Percentiles rank a stretch among this genome's conserved stretches.
phyloP scores from a whole-genome alignment of 2,329 filamentous ascomycete species.

The Fonsecaea erecta region DNA sequence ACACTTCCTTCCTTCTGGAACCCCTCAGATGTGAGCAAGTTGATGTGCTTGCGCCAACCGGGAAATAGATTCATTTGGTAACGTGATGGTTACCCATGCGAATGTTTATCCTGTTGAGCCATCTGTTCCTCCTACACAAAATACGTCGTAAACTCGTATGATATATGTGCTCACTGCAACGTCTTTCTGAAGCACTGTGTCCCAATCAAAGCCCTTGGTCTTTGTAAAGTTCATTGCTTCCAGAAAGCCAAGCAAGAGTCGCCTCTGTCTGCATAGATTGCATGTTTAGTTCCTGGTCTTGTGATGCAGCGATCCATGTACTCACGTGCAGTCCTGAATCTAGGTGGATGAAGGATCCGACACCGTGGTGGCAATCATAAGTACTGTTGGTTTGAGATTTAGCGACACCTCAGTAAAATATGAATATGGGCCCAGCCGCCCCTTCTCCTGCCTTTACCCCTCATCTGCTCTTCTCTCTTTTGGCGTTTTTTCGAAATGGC shows the following conservation, averaged over 20 bases:
- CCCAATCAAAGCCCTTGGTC: too few relatives aligned
- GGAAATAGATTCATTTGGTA: neutral
- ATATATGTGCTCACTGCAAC: neutral
- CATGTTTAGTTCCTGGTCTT: neutral
- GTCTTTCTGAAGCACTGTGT: too few relatives aligned
- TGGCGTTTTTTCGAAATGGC: neutral
- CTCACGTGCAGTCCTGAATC: too few relatives aligned
- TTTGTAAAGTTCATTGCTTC: neutral
- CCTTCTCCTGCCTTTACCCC: neutral
- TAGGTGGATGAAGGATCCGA: neutral
- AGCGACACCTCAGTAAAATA: neutral
- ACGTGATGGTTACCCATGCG: neutral
- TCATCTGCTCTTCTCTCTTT: neutral
- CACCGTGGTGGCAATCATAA: neutral
- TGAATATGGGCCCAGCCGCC: neutral
- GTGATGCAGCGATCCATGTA: too few relatives aligned
- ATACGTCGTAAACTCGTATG: too few relatives aligned
- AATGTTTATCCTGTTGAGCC: conserved; percentile 1
- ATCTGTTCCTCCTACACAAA: neutral
- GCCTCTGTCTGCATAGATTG: neutral
- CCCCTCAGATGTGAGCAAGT: neutral
- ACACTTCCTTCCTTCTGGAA: neutral
- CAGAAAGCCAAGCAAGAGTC: conserved; percentile 11
- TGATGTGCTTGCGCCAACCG: neutral
- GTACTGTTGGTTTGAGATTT: neutral